These are phyloP conservation scores for Coccomyxa sp. DNA, from an alignment of 139 green algal species.

Conservation along the genomic window DNA sequence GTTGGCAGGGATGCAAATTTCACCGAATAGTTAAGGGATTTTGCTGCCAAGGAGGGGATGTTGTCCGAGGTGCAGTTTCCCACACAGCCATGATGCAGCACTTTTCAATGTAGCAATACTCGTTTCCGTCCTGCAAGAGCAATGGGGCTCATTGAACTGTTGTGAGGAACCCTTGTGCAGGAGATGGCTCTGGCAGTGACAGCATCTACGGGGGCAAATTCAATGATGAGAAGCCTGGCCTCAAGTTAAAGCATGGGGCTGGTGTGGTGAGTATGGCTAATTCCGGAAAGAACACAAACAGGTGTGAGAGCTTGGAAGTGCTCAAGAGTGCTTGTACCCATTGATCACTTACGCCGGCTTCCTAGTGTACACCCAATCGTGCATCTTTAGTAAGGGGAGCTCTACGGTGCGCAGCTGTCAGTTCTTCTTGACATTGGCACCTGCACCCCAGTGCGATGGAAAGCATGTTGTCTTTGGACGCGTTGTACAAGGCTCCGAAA, in stretches of 20 bases:
- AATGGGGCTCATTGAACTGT: neutral
- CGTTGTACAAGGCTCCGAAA: constrained; percentile 70
- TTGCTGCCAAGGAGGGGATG: constrained; percentile 73
- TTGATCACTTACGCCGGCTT: neutral
- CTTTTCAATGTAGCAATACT: neutral
- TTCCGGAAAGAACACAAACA: constrained; percentile 86
- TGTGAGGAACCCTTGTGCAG: neutral
- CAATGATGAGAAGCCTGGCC: constrained; percentile 71
- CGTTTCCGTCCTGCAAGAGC: neutral
- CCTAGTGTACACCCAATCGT: neutral
- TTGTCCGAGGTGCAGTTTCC: constrained; percentile 39
- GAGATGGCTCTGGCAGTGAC: constrained; percentile 76
- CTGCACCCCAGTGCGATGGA: constrained; percentile 62
- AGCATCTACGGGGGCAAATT: constrained; percentile 78
- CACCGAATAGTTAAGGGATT: constrained; percentile 76
- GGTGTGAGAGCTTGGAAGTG: constrained; percentile 2
- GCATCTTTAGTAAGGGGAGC: neutral
- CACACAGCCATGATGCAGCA: neutral
- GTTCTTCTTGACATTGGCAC: constrained; percentile 81
- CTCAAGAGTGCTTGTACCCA: neutral
- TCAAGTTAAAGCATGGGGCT: constrained; percentile 71
- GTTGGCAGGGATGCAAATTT: constrained; percentile 45
- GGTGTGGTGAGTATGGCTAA: constrained; percentile 82
- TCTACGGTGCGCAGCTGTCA: constrained; percentile 34
- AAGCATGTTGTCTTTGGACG: constrained; percentile 86